Base-by-base conservation (phyloP, 768 basidiomycete species). In the Mycena leptocephala region DNA sequence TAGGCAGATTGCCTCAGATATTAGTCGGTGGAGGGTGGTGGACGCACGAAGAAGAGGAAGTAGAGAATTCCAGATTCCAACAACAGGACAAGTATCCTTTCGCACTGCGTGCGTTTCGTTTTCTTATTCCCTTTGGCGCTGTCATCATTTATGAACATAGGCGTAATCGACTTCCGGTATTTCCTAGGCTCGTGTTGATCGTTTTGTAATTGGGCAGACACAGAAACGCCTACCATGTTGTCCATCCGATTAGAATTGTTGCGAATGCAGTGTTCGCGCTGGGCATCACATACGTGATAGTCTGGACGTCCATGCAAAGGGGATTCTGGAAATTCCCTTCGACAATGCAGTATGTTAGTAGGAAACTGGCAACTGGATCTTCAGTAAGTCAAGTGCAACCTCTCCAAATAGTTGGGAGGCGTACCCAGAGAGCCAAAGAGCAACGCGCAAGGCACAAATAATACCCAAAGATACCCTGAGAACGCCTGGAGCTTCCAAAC, bases 11-110 rank as follows among this genome's bases (percentile, higher is more conserved):
- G 59, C 26, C 24, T 62, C 58, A 62, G 43, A 43, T 70, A 11
- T n/a, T 3, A 56, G 2, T 8, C 32, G 14, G 22, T 26, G 46
- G 30, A 53, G 24, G n/a, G n/a, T 37, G 48, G 30, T 46, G 13
- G 30, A 71, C 70, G 9, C 46, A 71, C 70, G 39, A 71, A 71
- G 55, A 71, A 71, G 16, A 71, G 46, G 26, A 71, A 71, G 59
- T 71, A 71, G 46, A 71, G 70, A 61, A 71, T 33, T 28, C 70
- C 70, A 24, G 70, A 71, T 20, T 71, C 70, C 33, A 71, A 1
- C 59, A 71, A 46, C 35, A 71, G 59, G 46, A 71, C 55, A 26
- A 71, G 61, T 51, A 71, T 63, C 33, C 61, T 71, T 33, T 71
- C 70, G 43, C 6, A 7, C 30, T 63, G 70, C 13, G 59, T 58